Percentiles rank a stretch among this genome's conserved stretches.
These are phyloP conservation scores for Circinella minor DNA, from an alignment of 371 early-diverging fungal genomes.

Conservation along the genomic window DNA sequence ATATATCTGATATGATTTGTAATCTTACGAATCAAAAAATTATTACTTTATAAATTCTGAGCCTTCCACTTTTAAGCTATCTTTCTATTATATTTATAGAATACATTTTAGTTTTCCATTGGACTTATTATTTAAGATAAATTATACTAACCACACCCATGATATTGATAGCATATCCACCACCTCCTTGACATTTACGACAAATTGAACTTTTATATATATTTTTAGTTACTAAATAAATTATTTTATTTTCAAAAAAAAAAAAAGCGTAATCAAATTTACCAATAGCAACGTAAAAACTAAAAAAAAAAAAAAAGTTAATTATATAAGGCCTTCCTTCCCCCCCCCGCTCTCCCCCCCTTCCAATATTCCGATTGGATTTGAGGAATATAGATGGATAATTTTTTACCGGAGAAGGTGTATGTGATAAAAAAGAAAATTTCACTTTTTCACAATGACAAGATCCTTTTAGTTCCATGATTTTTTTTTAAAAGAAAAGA, in stretches of 20 bases:
- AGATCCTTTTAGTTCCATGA: conserved; percentile 56
- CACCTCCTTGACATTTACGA: conserved; percentile 54
- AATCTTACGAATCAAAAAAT: no score
- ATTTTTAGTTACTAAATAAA: neutral
- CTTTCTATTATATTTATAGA: conserved; percentile 19
- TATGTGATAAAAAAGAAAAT: conserved; percentile 41
- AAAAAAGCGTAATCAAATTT: neutral
- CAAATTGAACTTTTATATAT: conserved; percentile 45
- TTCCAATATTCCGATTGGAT: no score
- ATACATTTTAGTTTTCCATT: no score
- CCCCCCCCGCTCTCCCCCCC: no score
- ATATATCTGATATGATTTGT: no score
- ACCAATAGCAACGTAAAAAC: conserved; percentile 58
- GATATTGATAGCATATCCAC: conserved; percentile 48
- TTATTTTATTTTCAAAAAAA: no score
- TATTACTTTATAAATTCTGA: conserved; percentile 34
- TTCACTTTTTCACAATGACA: conserved; percentile 54
- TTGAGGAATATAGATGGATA: neutral
- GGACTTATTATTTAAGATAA: no score
- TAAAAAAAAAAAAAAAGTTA: conserved; percentile 1
- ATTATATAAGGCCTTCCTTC: no score
- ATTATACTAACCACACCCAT: conserved; percentile 44
- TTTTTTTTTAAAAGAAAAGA: neutral
- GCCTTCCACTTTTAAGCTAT: conserved; percentile 39
- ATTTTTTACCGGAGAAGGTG: conserved; percentile 43